These are phyloP conservation scores for Sideroxylon spinosum DNA, from an alignment of 179 eudicot genomes.

Conservation along the genomic window DNA sequence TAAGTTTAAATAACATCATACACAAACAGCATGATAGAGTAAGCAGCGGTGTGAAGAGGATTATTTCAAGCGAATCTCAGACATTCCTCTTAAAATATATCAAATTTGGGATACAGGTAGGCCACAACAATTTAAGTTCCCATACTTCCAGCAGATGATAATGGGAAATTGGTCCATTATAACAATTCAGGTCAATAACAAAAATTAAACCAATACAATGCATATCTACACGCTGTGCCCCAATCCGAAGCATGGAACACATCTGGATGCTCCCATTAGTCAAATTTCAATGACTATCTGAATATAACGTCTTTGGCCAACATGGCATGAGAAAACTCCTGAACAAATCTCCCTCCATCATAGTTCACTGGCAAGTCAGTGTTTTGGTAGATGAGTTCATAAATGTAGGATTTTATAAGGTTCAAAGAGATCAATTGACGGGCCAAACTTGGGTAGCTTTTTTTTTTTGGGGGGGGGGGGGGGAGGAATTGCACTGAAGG, in stretches of 20 bases:
- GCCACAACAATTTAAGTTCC: no score
- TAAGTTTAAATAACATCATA: no score
- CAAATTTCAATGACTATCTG: neutral
- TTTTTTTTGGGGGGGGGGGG: no score
- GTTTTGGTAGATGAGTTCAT: neutral
- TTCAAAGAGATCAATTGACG: neutral
- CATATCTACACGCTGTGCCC: neutral
- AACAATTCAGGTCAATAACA: neutral
- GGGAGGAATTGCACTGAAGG: neutral
- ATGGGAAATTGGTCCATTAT: neutral
- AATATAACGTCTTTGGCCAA: conserved; percentile 1
- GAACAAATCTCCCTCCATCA: neutral
- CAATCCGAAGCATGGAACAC: neutral
- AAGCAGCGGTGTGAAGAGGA: neutral
- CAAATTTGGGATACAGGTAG: no score
- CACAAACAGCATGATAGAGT: no score
- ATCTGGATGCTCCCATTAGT: neutral
- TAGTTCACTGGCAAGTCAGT: neutral
- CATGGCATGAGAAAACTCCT: neutral
- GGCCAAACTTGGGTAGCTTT: neutral
- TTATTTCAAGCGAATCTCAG: neutral
- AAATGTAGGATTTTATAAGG: neutral
- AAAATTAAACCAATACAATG: neutral
- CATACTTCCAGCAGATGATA: neutral
- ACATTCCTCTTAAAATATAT: neutral